Base-by-base conservation (phyloP, 768 basidiomycete species). In the Lenzites betulinus region DNA sequence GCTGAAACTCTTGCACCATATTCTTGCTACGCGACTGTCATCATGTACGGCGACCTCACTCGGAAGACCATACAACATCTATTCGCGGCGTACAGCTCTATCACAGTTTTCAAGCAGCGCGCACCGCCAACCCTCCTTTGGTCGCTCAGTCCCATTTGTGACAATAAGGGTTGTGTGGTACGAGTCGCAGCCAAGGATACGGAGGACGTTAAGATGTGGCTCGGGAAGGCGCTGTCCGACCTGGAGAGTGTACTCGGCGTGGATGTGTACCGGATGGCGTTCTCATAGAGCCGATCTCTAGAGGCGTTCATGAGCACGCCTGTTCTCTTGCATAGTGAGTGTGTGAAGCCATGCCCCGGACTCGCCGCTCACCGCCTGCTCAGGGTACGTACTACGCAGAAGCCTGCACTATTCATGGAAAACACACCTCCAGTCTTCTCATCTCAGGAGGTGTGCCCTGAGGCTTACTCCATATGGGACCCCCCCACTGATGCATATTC, bases 21-120 rank as follows among this genome's bases (percentile, higher is more conserved):
- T 70, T 82, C 89, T 8, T 95, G 93, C 73, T 98, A 96, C 73
- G 94, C 93, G 20, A 95, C 87, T 64, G 73, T 96, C 20, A 78
- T 97, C 62, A 80, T 98, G 61, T 83, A 82, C 62, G 96, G 95
- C 3, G 88, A 90, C 0, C 72, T 79, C 56, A 77, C 87, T 20
- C 73, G 76, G 46, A 67, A 67, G 1, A 74, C 88, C 6, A 76
- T 89, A 33, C 56, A 70, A 1, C 71, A 78, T 49, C 76, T 98
- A 50, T 68, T 74, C 23, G 72, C 63, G 22, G 71, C 79, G 64
- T 88, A 88, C 65, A 74, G 78, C 51, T 64, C 74, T 16, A 85
- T 86, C 33, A 79, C 81, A 4, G 85, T 97, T 57, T 89, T 91
- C 81, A 75, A 83, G 70, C 68, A 71, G 1, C 39, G 67, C 23